Percentiles rank a stretch among this genome's conserved stretches.
Evolutionary conservation across 306 rosid genomes (phyloP).

Genomic region (Acacia confusa): DNA sequence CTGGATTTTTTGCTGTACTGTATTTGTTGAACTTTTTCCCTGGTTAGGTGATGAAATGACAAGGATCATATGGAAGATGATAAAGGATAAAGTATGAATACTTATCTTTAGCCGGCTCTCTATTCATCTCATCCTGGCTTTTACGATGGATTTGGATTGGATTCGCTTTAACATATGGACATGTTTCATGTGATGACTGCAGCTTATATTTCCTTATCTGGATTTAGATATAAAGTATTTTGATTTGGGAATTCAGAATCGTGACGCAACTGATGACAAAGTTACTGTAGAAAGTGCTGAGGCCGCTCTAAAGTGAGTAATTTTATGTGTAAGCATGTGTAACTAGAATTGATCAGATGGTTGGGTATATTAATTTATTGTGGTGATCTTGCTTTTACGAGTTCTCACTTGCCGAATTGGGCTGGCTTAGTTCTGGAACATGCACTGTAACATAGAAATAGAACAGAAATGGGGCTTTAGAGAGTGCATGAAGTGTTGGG

Average conservation of each 20-base stretch:
- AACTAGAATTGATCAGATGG: not conserved
- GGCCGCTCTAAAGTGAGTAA: conserved; percentile 82
- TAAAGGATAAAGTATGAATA: conserved; percentile 71
- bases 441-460: not conserved
- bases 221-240: conserved; percentile 89
- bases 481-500: not conserved
- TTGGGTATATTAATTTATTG: not conserved
- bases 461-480: not conserved
- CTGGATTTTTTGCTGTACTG: not conserved
- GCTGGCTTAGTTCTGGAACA: not conserved
- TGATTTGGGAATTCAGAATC: conserved; percentile 84
- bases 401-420: not conserved
- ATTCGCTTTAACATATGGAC: not conserved
- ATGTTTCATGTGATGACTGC: conserved; percentile 39
- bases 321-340: not conserved
- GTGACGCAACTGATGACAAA: conserved; percentile 83
- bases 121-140: not conserved
- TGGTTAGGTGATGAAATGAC: conserved; percentile 92
- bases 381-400: not conserved
- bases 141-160: conserved; percentile 2
- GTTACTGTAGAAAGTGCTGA: conserved; percentile 92
- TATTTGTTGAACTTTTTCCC: not conserved
- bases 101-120: not conserved
- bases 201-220: conserved; percentile 86
- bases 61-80: conserved; percentile 83